Conservation (phyloP, 2,329 filamentous ascomycete species). For the Clarireedia sp. region DNA sequence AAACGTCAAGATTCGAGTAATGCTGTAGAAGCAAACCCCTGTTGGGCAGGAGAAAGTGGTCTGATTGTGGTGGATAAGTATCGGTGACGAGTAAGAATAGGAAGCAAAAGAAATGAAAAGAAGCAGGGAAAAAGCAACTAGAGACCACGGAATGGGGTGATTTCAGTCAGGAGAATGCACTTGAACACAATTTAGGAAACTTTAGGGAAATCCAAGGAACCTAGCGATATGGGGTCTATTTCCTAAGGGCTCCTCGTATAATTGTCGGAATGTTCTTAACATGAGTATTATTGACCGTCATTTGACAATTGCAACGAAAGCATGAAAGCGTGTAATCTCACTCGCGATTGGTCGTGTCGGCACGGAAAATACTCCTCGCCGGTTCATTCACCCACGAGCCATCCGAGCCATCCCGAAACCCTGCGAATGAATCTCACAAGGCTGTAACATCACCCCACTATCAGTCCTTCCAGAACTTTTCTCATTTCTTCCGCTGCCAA, state of each 20-base stretch:
- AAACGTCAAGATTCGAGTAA: not conserved
- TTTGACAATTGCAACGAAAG: too few species aligned
- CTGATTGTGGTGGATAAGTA: slow-evolving; percentile 3
- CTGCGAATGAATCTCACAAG: too few species aligned
- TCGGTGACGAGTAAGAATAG: not conserved
- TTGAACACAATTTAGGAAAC: not conserved
- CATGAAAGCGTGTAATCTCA: too few species aligned
- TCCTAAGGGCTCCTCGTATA: too few species aligned
- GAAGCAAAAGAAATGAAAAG: not conserved
- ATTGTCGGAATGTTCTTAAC: too few species aligned
- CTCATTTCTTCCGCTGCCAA: not conserved
- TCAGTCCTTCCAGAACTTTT: not conserved
- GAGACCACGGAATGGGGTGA: not conserved
- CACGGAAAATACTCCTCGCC: too few species aligned
- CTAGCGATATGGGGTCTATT: not conserved
- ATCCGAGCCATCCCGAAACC: not conserved
- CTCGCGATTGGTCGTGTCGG: too few species aligned
- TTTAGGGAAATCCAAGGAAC: not conserved
- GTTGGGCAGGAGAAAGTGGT: slow-evolving; percentile 10
- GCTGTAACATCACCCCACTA: not conserved
- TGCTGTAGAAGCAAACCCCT: not conserved
- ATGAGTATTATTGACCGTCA: too few species aligned
- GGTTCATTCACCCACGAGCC: too few species aligned
- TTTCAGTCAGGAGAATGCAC: not conserved
- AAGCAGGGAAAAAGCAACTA: not conserved